These are phyloP conservation scores for Ephemerocybe angulata DNA, from an alignment of 768 basidiomycete genomes.

Conservation along the genomic window DNA sequence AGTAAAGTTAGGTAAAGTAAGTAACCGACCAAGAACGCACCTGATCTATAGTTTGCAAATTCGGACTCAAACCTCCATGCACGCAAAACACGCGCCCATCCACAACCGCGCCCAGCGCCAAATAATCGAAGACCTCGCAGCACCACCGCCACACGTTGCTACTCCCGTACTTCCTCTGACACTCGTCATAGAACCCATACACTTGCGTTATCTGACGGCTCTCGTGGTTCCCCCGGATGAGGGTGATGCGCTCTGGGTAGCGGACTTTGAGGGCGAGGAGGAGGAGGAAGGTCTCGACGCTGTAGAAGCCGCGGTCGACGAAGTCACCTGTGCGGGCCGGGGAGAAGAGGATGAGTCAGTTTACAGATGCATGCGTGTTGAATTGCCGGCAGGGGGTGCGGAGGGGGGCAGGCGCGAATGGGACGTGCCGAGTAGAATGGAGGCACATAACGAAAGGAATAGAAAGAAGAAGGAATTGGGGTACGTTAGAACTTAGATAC, in stretches of 20 bases:
- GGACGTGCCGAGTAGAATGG: too few species aligned
- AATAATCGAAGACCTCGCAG: slow-evolving; percentile 97
- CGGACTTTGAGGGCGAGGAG: slow-evolving; percentile 94
- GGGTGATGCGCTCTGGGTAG: slow-evolving; percentile 94
- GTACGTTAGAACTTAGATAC: too few species aligned
- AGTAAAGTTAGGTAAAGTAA: too few species aligned
- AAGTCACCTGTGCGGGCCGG: slow-evolving; percentile 51
- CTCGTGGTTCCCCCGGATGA: slow-evolving; percentile 97
- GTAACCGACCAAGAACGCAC: slow-evolving; percentile 53
- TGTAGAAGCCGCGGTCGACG: slow-evolving; percentile 96
- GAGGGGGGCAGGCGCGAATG: too few species aligned
- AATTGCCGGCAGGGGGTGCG: too few species aligned
- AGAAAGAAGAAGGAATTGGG: too few species aligned
- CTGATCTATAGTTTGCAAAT: slow-evolving; percentile 83
- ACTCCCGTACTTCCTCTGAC: slow-evolving; percentile 91
- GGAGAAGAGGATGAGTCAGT: not conserved
- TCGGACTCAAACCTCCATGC: slow-evolving; percentile 93
- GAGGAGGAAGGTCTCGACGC: slow-evolving; percentile 93
- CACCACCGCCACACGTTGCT: slow-evolving; percentile 97
- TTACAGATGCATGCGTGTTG: not conserved
- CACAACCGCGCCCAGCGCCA: slow-evolving; percentile 92
- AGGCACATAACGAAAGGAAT: too few species aligned
- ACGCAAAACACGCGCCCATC: slow-evolving; percentile 97
- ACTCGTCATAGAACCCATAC: slow-evolving; percentile 94
- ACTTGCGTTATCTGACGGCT: slow-evolving; percentile 96